Base-by-base conservation (phyloP, 176 grass and related monocot species). In the Puccinellia tenuiflora region DNA sequence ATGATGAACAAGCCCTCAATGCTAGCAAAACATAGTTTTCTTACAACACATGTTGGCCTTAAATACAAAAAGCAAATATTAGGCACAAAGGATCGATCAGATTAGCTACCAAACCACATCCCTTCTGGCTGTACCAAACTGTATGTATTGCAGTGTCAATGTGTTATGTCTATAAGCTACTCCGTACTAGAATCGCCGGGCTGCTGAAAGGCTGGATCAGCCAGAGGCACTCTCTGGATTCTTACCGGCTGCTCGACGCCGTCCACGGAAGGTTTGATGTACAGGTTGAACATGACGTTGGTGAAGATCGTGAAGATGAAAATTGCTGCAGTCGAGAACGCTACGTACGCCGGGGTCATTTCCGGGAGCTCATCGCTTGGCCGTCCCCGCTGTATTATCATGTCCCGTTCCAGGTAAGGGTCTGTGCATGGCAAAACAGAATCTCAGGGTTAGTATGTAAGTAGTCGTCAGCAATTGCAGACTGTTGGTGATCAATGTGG, bases 211-310 rank as follows among this genome's bases (percentile, higher is more conserved):
- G 3, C 1, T 21, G 71, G 92, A 63, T 98, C 70, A 34, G 79
- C 68, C 14, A 98, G 68, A 70, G 96, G 91, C 26, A 83, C 56
- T 77, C 96, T 90, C 79, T 93, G 45, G 11, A 89, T 51, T 50
- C 83, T 77, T 8, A 68, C 71, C 12, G 86, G 50, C 7, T 85
- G 84, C 57, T 99, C 87, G 11, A 81, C 78, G 40, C 93, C 89
- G 64, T 99, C 93, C 6, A 94, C 85, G 0, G 96, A 92, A 69
- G 96, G 93, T 40, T 93, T 98, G 63, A 95, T 74, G 77, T 87
- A 86, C 48, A 90, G 13, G 64, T 90, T 88, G 73, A 96, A 98
- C 61, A 98, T 80, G 30, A 98, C 78, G 81, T 93, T 98, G 85
- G 88, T 90, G 70, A 98, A 90, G 54, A 98, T 85, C 5, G 96